These are phyloP conservation scores for Scheffersomyces quercinus DNA, from an alignment of 1,139 yeast species.

Conservation along the genomic window DNA sequence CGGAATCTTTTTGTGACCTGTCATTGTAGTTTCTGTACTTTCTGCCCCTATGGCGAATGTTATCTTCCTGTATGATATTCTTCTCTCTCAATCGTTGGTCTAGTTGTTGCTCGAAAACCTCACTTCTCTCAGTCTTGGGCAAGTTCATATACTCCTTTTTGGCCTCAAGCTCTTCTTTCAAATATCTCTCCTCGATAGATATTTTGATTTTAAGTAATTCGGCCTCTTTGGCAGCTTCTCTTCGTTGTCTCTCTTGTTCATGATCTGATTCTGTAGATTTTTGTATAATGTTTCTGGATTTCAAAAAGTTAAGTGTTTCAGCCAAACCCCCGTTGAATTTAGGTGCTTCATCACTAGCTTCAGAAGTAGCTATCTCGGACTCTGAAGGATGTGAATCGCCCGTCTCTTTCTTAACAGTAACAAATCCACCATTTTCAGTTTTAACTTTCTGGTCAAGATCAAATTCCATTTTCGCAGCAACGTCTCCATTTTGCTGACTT, in stretches of 20 bases:
- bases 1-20: conserved; percentile 15
- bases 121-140: conserved; percentile 30
- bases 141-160: conserved; percentile 33
- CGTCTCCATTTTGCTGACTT: too few species aligned
- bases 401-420: conserved; percentile 2
- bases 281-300: conserved; percentile 41
- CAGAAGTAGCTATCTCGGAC: conserved; percentile 4
- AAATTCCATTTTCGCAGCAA: too few species aligned
- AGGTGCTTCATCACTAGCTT: conserved; percentile 18
- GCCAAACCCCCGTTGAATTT: conserved; percentile 55
- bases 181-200: conserved; percentile 37
- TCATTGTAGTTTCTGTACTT: conserved; percentile 1
- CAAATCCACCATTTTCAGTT: background rate
- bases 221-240: conserved; percentile 31
- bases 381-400: background rate
- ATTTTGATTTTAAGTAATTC: conserved; percentile 35
- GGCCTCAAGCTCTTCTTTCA: conserved; percentile 40
- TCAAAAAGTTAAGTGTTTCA: conserved; percentile 55
- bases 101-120: conserved; percentile 26
- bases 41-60: conserved; percentile 17
- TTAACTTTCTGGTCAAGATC: background rate
- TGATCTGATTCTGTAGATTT: conserved; percentile 13
- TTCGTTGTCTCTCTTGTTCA: conserved; percentile 20
- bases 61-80: conserved; percentile 20
- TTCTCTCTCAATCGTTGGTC: conserved; percentile 32